phyloP scores from a whole-genome alignment of 2,329 filamentous ascomycete species.

The Domatiomyces globalis region DNA sequence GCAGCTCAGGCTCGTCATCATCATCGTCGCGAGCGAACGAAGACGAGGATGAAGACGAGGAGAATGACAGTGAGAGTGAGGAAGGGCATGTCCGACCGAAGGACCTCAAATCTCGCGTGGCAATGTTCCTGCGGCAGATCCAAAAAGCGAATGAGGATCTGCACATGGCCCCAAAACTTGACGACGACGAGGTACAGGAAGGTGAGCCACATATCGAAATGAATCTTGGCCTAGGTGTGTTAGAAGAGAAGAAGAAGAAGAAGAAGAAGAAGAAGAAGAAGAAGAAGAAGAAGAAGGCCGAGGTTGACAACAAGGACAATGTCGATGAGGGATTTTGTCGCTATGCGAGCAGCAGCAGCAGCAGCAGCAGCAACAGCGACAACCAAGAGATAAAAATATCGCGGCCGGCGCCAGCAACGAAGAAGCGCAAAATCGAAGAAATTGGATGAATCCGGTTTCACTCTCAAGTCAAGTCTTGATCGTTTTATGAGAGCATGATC shows the following conservation, averaged over 20 bases:
- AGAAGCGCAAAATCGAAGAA: not conserved
- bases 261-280: constrained; percentile 24
- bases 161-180: constrained; percentile 20
- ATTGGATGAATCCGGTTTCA: constrained; percentile 32
- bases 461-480: constrained; percentile 33
- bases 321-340: not conserved
- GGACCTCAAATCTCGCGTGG: constrained; percentile 25
- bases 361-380: not conserved
- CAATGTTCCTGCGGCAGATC: constrained; percentile 29
- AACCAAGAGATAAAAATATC: not conserved
- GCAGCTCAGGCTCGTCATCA: not conserved
- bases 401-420: not conserved
- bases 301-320: too few species aligned
- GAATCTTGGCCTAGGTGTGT: constrained; percentile 32
- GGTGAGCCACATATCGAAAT: constrained; percentile 31
- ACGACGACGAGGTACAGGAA: constrained; percentile 24
- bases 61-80: not conserved
- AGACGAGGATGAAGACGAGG: not conserved
- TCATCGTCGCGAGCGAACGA: not conserved
- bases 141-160: constrained; percentile 31
- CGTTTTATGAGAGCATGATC: too few species aligned
- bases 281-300: too few species aligned
- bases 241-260: constrained; percentile 27
- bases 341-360: not conserved
- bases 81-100: not conserved